A percentile compares a stretch with the other conserved stretches of the same genome.
phyloP scores from a whole-genome alignment of 1,284 basidiomycete genomes.

The Irpex sp. region DNA sequence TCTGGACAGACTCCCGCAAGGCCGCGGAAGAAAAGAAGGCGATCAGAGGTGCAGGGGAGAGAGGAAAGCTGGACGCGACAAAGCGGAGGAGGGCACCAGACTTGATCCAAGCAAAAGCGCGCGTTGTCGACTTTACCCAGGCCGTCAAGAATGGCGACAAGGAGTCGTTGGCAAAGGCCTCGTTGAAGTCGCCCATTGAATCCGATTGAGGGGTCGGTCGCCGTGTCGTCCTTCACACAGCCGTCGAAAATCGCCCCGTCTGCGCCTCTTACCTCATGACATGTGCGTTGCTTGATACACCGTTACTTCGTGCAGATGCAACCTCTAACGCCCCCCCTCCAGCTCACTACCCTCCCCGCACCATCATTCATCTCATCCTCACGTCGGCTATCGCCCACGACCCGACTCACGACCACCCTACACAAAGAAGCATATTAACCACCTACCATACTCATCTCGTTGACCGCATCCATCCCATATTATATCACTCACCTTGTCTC shows the following conservation, averaged over 20 bases:
- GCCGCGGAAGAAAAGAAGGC: slow-evolving; percentile 9
- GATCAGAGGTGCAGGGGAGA: background rate
- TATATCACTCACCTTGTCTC: background rate
- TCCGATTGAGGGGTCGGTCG: background rate
- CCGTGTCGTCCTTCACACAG: background rate
- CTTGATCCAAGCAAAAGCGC: background rate
- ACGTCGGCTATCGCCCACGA: background rate
- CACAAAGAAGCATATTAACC: background rate
- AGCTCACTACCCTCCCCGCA: background rate
- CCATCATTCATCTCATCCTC: background rate
- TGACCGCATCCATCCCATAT: background rate
- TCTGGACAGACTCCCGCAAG: slow-evolving; percentile 23
- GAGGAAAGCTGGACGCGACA: background rate
- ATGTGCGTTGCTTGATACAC: background rate
- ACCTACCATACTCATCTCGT: background rate
- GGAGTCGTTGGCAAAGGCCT: background rate
- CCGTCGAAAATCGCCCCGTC: background rate
- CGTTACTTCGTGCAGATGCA: background rate
- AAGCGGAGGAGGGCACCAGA: slow-evolving; percentile 9
- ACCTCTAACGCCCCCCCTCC: background rate
- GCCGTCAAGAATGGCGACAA: background rate
- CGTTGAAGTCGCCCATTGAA: background rate
- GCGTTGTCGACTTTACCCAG: background rate
- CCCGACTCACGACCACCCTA: background rate
- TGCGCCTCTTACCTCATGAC: background rate